phyloP scores from a whole-genome alignment of 2,329 filamentous ascomycete genomes.

The Stemphylium lycopersici region DNA sequence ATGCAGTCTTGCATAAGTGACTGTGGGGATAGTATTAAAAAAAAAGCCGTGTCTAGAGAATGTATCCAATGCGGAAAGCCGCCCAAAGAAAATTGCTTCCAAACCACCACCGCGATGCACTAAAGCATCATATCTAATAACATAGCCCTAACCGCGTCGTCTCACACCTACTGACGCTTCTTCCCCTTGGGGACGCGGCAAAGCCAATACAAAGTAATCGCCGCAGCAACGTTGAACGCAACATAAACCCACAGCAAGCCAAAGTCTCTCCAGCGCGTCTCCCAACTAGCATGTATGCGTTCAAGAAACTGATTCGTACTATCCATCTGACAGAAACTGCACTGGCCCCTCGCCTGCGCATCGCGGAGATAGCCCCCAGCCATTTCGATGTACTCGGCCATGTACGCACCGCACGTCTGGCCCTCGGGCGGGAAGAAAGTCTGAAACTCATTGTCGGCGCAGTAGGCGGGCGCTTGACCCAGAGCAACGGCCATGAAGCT shows the following conservation, averaged over 20 bases:
- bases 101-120: no score
- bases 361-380: slow-evolving; percentile 54
- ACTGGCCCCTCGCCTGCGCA: slow-evolving; percentile 47
- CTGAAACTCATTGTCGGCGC: slow-evolving; percentile 51
- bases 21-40: no score
- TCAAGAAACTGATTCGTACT: slow-evolving; percentile 57
- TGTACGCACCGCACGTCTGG: slow-evolving; percentile 52
- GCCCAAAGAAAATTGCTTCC: neutral
- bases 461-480: slow-evolving; percentile 56
- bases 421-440: slow-evolving; percentile 47
- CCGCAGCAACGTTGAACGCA: slow-evolving; percentile 56
- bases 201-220: slow-evolving; percentile 60
- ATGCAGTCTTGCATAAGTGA: no score
- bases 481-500: slow-evolving; percentile 62
- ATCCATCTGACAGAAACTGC: slow-evolving; percentile 57
- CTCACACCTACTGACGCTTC: slow-evolving; percentile 40
- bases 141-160: no score
- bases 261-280: slow-evolving; percentile 65
- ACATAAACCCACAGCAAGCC: slow-evolving; percentile 59
- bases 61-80: no score
- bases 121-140: no score
- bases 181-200: slow-evolving; percentile 57
- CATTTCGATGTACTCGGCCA: slow-evolving; percentile 49
- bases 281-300: slow-evolving; percentile 50
- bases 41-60: no score